phyloP scores from a whole-genome alignment of 2,329 filamentous ascomycete genomes.

The Lachnellula arida region DNA sequence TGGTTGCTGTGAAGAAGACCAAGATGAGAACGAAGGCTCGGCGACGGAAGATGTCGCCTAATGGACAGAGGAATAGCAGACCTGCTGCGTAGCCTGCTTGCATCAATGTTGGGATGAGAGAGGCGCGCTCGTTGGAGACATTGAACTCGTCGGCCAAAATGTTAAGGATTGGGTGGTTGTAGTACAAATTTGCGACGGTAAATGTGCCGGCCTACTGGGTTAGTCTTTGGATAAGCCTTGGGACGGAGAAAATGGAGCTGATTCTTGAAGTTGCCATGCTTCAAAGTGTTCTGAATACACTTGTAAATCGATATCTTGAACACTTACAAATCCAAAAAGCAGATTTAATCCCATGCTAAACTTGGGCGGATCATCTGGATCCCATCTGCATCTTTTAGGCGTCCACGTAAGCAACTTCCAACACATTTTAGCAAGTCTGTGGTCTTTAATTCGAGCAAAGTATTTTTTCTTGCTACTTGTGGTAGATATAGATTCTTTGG shows the following conservation, averaged over 20 bases:
- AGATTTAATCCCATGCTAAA: slow-evolving; percentile 67
- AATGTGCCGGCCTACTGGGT: slow-evolving; percentile 48
- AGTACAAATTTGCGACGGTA: slow-evolving; percentile 78
- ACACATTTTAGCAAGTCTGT: slow-evolving; percentile 10
- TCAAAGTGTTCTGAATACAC: too few species aligned
- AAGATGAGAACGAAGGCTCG: slow-evolving; percentile 65
- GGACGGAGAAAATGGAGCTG: too few species aligned
- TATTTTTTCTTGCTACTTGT: slow-evolving; percentile 9
- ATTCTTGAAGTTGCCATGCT: too few species aligned
- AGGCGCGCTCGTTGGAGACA: slow-evolving; percentile 64
- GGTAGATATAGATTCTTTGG: slow-evolving; percentile 2
- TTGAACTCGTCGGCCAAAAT: slow-evolving; percentile 66
- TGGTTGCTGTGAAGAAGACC: slow-evolving; percentile 61
- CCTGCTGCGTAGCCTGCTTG: slow-evolving; percentile 77
- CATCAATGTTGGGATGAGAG: slow-evolving; percentile 66
- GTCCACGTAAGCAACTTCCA: slow-evolving; percentile 47
- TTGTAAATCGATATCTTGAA: neutral
- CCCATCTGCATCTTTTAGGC: slow-evolving; percentile 63
- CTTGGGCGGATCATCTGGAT: slow-evolving; percentile 58
- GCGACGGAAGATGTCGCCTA: slow-evolving; percentile 66
- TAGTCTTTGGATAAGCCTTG: neutral
- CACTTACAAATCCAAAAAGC: slow-evolving; percentile 48
- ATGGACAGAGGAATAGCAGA: slow-evolving; percentile 67
- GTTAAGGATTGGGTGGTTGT: slow-evolving; percentile 75
- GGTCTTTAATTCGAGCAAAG: slow-evolving; percentile 15